A percentile compares a stretch with the other conserved stretches of the same genome.
These are phyloP conservation scores for Austroboletus novae-zelandiae DNA, from an alignment of 1,284 basidiomycete species.

Conservation along the genomic window DNA sequence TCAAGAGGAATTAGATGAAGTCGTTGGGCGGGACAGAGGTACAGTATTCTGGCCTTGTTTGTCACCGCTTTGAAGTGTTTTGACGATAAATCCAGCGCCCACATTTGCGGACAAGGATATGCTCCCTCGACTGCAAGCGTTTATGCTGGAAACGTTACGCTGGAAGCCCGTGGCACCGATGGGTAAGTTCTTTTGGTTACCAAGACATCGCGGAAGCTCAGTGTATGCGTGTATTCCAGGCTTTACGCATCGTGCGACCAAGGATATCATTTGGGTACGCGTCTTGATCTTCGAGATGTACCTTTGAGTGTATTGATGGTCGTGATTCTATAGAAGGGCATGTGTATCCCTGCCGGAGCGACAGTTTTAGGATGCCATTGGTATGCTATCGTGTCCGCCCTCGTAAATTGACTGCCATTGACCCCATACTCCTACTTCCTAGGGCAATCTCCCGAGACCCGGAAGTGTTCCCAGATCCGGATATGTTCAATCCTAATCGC, in stretches of 20 bases:
- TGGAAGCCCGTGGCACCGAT: conserved; percentile 36
- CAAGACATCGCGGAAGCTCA: neutral
- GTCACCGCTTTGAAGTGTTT: neutral
- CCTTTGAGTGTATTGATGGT: neutral
- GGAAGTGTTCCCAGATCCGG: conserved; percentile 15
- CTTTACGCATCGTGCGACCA: neutral
- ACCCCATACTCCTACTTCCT: neutral
- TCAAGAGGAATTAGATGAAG: conserved; percentile 13
- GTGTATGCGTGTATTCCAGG: neutral
- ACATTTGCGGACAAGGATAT: conserved; percentile 12
- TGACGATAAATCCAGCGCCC: conserved; percentile 3
- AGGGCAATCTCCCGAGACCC: conserved; percentile 17
- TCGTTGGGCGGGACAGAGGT: conserved; percentile 12
- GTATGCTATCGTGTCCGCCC: neutral
- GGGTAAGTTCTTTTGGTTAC: conserved; percentile 8
- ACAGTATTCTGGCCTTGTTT: neutral
- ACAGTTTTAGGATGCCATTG: conserved; percentile 13
- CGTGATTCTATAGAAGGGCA: conserved; percentile 9
- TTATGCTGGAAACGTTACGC: conserved; percentile 34
- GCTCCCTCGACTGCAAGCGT: conserved; percentile 12
- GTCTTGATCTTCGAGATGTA: neutral
- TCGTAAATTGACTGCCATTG: neutral
- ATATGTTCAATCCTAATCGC: conserved; percentile 35
- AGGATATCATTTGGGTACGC: neutral
- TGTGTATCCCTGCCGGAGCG: conserved; percentile 13